Evolutionary conservation across 2,329 filamentous ascomycete species (phyloP).

Genomic region (Phialophora macrospora): DNA sequence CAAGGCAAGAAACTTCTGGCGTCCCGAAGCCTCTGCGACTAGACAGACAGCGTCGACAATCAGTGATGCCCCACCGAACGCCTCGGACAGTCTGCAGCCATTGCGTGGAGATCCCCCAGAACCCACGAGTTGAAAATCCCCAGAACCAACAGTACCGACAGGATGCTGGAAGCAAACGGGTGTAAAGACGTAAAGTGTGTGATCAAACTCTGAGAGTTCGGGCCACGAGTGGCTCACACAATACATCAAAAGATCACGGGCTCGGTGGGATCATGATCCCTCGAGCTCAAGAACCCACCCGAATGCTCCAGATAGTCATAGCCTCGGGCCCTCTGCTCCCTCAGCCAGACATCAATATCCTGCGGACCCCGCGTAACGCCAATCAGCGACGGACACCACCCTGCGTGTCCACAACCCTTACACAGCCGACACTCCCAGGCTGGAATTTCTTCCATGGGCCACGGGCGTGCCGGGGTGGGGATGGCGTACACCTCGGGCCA

Average conservation of each 20-base stretch:
- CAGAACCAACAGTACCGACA: background rate
- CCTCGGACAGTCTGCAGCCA: constrained; percentile 23
- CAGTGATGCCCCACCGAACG: constrained; percentile 34
- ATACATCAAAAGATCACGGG: background rate
- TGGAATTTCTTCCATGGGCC: constrained; percentile 6
- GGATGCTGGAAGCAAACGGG: background rate
- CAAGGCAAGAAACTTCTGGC: constrained; percentile 22
- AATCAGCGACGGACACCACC: constrained; percentile 12
- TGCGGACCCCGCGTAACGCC: background rate
- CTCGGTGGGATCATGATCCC: constrained; percentile 4
- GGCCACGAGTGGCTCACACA: background rate
- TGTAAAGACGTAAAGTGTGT: background rate
- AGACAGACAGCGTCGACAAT: constrained; percentile 26
- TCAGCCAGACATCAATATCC: constrained; percentile 21
- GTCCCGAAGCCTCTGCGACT: constrained; percentile 25
- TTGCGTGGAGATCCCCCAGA: constrained; percentile 5
- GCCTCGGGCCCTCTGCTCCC: constrained; percentile 21
- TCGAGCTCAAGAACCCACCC: constrained; percentile 16
- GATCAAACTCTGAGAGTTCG: background rate
- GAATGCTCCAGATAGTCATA: constrained; percentile 28
- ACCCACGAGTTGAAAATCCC: constrained; percentile 1
- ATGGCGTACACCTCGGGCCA: constrained; percentile 10
- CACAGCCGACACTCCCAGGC: constrained; percentile 13
- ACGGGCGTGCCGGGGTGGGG: constrained; percentile 13
- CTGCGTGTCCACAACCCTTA: constrained; percentile 7